Conservation (phyloP, 768 basidiomycete species). For the Clavaria fumosa region DNA sequence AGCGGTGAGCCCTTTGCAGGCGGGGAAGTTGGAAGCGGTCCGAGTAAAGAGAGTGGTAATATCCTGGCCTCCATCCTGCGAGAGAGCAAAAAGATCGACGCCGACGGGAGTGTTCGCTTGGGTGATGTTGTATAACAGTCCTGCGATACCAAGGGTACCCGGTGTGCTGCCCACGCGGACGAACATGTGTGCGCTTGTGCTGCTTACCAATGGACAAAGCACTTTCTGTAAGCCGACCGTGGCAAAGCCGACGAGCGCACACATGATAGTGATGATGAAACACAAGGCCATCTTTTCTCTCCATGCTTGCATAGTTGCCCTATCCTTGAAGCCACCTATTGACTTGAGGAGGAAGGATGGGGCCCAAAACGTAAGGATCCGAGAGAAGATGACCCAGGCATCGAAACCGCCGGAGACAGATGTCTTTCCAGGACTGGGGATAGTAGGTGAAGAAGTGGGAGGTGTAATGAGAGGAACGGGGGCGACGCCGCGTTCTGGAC, state of each 20-base stretch:
- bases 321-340: conserved; percentile 70
- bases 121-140: conserved; percentile 63
- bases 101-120: conserved; percentile 30
- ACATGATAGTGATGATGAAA: conserved; percentile 68
- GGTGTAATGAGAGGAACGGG: conserved; percentile 92
- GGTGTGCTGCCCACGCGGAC: conserved; percentile 37
- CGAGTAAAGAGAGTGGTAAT: conserved; percentile 80
- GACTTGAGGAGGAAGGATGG: conserved; percentile 61
- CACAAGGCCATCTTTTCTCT: conserved; percentile 93
- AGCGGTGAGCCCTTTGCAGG: conserved; percentile 48
- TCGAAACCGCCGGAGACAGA: conserved; percentile 18
- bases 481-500: conserved; percentile 89
- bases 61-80: conserved; percentile 61
- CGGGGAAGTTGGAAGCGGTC: conserved; percentile 41
- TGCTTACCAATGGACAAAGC: conserved; percentile 57
- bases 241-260: conserved; percentile 71
- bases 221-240: conserved; percentile 91
- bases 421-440: too few species aligned
- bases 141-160: conserved; percentile 63
- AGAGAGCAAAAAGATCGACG: conserved; percentile 45
- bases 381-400: conserved; percentile 73
- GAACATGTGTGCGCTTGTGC: conserved; percentile 25
- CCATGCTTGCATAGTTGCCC: conserved; percentile 77
- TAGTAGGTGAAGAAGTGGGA: conserved; percentile 25
- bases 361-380: conserved; percentile 81